phyloP scores from a whole-genome alignment of 441 rosid species.

The Bocquillonia castaneifolia region DNA sequence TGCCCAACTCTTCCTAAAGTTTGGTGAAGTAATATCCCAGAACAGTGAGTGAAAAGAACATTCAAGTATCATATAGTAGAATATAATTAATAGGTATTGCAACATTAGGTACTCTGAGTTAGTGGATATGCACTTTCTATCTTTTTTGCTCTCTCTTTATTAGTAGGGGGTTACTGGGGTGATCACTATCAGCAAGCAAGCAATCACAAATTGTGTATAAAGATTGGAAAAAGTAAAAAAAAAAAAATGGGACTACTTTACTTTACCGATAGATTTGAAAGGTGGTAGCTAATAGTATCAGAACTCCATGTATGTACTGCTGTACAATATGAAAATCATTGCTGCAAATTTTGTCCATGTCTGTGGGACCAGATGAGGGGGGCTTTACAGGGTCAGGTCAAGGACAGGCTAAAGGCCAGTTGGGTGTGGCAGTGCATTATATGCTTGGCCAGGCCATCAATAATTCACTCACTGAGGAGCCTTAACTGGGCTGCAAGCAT shows the following conservation, averaged over 20 bases:
- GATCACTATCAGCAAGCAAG: slow-evolving; percentile 5
- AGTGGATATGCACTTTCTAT: not conserved
- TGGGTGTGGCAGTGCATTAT: slow-evolving; percentile 24
- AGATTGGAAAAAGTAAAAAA: slow-evolving; percentile 15
- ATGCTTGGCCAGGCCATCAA: slow-evolving; percentile 23
- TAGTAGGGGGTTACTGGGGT: slow-evolving; percentile 1
- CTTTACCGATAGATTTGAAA: slow-evolving; percentile 12
- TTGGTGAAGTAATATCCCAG: slow-evolving; percentile 91
- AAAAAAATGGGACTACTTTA: slow-evolving; percentile 6
- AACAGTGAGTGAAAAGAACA: slow-evolving; percentile 30
- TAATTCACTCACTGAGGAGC: slow-evolving; percentile 30
- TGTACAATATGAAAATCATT: slow-evolving; percentile 19
- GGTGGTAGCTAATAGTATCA: not conserved
- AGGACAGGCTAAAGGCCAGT: slow-evolving; percentile 3
- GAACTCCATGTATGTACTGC: slow-evolving; percentile 18
- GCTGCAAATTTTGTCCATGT: slow-evolving; percentile 19
- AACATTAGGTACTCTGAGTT: not conserved
- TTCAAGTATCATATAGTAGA: not conserved
- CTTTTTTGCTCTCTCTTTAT: not conserved
- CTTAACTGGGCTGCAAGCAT: not conserved
- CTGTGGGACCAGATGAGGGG: slow-evolving; percentile 18
- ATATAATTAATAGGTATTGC: not conserved
- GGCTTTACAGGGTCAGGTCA: not conserved
- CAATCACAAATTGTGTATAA: slow-evolving; percentile 27
- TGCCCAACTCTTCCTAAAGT: slow-evolving; percentile 84